A percentile compares a stretch with the other conserved stretches of the same genome.
phyloP scores from a whole-genome alignment of 2,329 filamentous ascomycete genomes.

The Colletotrichum neosansevieriae region DNA sequence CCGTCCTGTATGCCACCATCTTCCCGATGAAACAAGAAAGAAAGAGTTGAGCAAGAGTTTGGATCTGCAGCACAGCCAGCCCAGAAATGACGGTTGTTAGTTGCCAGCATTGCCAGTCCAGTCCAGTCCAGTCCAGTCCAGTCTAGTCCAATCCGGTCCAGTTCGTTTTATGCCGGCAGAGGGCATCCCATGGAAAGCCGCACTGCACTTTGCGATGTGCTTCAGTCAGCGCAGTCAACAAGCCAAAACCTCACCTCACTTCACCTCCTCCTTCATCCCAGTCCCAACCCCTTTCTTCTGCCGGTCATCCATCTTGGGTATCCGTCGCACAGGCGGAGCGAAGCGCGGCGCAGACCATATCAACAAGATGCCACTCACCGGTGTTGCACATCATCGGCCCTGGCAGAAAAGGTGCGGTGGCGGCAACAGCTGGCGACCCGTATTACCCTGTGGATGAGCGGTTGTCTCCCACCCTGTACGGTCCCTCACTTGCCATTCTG shows the following conservation, averaged over 20 bases:
- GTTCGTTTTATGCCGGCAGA: neutral
- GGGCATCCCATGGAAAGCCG: too few relatives aligned
- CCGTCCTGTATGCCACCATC: neutral
- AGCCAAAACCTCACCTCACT: neutral
- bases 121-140: slow-evolving; percentile 16
- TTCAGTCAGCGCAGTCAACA: slow-evolving; percentile 6
- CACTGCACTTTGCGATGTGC: neutral
- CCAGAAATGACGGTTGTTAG: neutral
- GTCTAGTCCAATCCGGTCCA: slow-evolving; percentile 7
- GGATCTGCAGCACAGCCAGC: neutral
- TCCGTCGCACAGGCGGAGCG: slow-evolving; percentile 25
- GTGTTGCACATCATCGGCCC: slow-evolving; percentile 16
- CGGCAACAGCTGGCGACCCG: slow-evolving; percentile 35
- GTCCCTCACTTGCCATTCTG: slow-evolving; percentile 16
- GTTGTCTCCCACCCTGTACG: slow-evolving; percentile 11
- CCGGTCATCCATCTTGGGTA: neutral
- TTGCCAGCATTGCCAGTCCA: neutral
- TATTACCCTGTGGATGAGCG: slow-evolving; percentile 26
- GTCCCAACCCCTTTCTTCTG: neutral
- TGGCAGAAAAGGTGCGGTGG: slow-evolving; percentile 4
- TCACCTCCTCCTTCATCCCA: neutral
- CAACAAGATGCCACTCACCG: slow-evolving; percentile 15
- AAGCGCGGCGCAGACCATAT: slow-evolving; percentile 11
- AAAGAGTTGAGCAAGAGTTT: too few relatives aligned
- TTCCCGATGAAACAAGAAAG: too few relatives aligned